phyloP scores from a whole-genome alignment of 2,329 filamentous ascomycete species.

The Lachnellula occidentalis region DNA sequence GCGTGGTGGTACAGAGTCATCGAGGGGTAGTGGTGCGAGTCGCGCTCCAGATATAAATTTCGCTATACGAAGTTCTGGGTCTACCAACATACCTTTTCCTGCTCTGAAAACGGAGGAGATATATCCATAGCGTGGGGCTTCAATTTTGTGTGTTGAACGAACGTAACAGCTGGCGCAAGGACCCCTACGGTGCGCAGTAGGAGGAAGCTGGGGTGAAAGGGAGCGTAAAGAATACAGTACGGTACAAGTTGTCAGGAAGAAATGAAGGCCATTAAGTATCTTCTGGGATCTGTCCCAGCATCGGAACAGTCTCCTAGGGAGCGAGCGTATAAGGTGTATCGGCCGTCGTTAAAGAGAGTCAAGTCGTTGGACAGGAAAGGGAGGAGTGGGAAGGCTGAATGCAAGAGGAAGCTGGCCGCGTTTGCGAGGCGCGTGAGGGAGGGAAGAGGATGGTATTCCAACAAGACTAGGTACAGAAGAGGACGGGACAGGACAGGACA shows the following conservation, averaged over 20 bases:
- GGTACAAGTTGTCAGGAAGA: constrained; percentile 9
- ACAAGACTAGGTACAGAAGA: background rate
- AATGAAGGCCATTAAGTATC: constrained; percentile 27
- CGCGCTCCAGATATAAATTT: constrained; percentile 1
- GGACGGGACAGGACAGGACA: background rate
- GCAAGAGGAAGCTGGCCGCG: constrained; percentile 4
- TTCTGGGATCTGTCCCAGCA: constrained; percentile 11
- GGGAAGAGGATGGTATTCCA: constrained; percentile 5
- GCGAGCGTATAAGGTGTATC: constrained; percentile 12
- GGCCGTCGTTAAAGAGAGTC: constrained; percentile 16
- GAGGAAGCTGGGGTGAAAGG: constrained; percentile 8
- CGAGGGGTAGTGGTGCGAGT: constrained; percentile 14
- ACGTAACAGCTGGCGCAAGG: constrained; percentile 10
- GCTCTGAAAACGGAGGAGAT: constrained; percentile 23
- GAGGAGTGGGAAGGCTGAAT: constrained; percentile 16
- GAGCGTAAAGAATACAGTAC: constrained; percentile 12
- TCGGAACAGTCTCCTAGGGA: constrained; percentile 11
- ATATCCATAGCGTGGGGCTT: constrained; percentile 20
- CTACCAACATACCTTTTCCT: constrained; percentile 29
- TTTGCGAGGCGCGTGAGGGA: constrained; percentile 3
- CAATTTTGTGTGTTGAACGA: background rate
- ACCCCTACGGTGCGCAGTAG: constrained; percentile 5
- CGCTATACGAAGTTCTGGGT: background rate
- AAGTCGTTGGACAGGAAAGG: constrained; percentile 14
- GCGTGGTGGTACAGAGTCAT: constrained; percentile 11